Evolutionary conservation across 1,139 yeast genomes (phyloP), one percentile per base, ranked within the genome.

Genomic region (Zygoascus meyerae): DNA sequence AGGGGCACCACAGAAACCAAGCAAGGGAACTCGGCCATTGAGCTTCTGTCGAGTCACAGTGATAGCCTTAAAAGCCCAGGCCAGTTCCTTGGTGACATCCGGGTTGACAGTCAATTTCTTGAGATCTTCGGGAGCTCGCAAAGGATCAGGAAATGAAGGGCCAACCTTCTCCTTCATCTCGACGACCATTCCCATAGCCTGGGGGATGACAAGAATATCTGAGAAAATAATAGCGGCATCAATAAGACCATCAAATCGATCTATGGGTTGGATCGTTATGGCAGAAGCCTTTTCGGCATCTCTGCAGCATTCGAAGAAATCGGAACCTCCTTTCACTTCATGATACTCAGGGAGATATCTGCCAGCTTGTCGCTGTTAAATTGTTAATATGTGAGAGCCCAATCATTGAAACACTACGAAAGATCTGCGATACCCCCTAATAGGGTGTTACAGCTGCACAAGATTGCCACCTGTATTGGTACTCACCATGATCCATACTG

Each of bases 161-260:
- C 99, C 99, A 53, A 83, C 83, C 44, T 95, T 95, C 52, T 92
- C 98, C 39, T 86, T 72, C 95, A 92, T 92, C 61, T 86, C 83
- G 38, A 92, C 95, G 48, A 78, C 82, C 83, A 90, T 86, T 15
- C 98, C 98, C 90, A 92, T 84, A 5, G 97, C 98, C 69, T 92
- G 98, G 2, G 99, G 99, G 48, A 92, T 85, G 37, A 92, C 98
- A 52, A 92, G 74, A 58, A 92, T 92, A 65, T 92, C 99, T 61
- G 92, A 82, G 69, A 94, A 92, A 52, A 92, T 92, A 58, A 92
- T 92, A 8, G 98, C 98, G 3, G 97, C 98, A 63, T 92, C 98
- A 45, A 92, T 75, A 48, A 89, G 73, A 0, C 96, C 97, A 47
- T 83, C 83, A 61, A 80, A 92, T 59, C 86, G 95, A 49, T 83